Conservation (phyloP, 2,329 filamentous ascomycete species). For the Nemania bipapillata region DNA sequence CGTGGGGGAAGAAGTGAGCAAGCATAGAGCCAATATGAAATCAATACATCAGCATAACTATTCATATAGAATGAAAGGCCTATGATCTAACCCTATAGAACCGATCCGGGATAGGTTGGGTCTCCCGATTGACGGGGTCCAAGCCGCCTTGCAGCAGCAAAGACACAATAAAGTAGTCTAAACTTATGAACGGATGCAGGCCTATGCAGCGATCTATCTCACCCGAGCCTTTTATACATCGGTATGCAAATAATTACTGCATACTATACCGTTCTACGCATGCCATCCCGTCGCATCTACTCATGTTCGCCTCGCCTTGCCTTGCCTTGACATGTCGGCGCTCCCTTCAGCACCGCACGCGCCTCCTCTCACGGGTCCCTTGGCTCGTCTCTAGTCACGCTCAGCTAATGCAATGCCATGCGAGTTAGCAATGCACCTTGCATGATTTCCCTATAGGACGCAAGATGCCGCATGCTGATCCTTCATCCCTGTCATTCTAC, state of each 20-base stretch:
- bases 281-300: not conserved
- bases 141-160: constrained; percentile 9
- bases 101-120: not conserved
- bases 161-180: not conserved
- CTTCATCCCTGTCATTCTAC: constrained; percentile 1
- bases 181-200: constrained; percentile 3
- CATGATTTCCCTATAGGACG: constrained; percentile 7
- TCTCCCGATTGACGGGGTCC: not conserved
- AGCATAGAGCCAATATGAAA: not conserved
- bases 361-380: not conserved
- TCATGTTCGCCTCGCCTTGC: not conserved
- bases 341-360: not conserved
- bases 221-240: constrained; percentile 8
- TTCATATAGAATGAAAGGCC: not conserved
- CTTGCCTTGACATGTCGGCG: constrained; percentile 5
- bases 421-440: not conserved
- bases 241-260: not conserved
- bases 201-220: constrained; percentile 19
- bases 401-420: constrained; percentile 18
- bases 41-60: not conserved
- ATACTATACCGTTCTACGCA: constrained; percentile 8
- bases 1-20: not conserved
- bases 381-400: not conserved
- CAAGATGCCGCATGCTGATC: constrained; percentile 1
- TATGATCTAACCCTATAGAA: too few species aligned